Percentiles rank a stretch among this genome's conserved stretches.
phyloP scores from a whole-genome alignment of 768 basidiomycete genomes.

The Mycena floridula region DNA sequence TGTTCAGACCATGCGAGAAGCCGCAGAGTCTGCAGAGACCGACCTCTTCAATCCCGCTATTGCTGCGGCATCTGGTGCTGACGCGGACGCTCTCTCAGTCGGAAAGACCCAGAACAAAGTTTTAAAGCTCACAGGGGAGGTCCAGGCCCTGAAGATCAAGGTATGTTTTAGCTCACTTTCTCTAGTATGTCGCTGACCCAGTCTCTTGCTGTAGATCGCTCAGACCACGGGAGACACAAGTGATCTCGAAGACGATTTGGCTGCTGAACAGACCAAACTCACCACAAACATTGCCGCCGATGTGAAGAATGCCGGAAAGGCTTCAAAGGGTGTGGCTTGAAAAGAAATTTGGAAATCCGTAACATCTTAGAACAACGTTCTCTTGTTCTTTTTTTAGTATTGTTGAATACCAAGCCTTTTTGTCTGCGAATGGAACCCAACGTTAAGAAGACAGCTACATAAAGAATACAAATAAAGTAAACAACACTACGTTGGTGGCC shows the following conservation, averaged over 20 bases:
- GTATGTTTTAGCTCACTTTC: slow-evolving; percentile 7
- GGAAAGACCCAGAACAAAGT: slow-evolving; percentile 43
- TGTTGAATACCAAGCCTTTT: no score
- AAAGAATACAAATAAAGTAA: no score
- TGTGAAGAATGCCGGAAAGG: slow-evolving; percentile 19
- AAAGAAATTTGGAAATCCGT: no score
- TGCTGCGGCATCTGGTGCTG: slow-evolving; percentile 25
- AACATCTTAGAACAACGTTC: no score
- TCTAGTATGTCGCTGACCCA: neutral
- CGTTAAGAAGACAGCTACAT: no score
- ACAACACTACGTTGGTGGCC: slow-evolving; percentile 32
- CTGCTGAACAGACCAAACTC: slow-evolving; percentile 27
- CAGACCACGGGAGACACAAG: slow-evolving; percentile 26
- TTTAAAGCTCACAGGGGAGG: slow-evolving; percentile 32
- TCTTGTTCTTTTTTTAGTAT: no score
- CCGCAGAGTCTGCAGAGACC: slow-evolving; percentile 32
- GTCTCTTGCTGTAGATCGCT: slow-evolving; percentile 19
- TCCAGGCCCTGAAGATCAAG: slow-evolving; percentile 28
- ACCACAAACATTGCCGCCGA: slow-evolving; percentile 29
- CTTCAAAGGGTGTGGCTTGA: slow-evolving; percentile 13
- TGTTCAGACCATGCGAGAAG: slow-evolving; percentile 23
- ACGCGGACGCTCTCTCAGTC: slow-evolving; percentile 25
- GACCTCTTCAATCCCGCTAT: slow-evolving; percentile 30
- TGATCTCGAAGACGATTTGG: slow-evolving; percentile 17
- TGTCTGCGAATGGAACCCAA: no score